These are phyloP conservation scores for Entophlyctis luteolus DNA, from an alignment of 192 early-diverging fungal genomes.

Conservation along the genomic window DNA sequence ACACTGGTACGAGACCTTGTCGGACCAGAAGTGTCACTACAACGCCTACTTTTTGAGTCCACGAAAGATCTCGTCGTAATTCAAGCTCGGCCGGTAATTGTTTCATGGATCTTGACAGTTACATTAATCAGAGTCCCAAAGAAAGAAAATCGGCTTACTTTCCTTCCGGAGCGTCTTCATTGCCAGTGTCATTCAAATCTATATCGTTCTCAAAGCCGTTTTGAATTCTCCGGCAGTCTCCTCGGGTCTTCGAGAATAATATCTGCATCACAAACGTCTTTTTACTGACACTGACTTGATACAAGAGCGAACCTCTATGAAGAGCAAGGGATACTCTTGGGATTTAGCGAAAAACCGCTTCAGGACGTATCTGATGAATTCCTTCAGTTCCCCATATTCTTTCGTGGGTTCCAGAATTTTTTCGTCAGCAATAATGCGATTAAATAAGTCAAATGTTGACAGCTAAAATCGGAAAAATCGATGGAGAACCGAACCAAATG, in stretches of 20 bases:
- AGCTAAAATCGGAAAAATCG: constrained; percentile 31
- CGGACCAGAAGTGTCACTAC: constrained; percentile 44
- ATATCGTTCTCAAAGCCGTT: constrained; percentile 35
- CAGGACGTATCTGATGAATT: constrained; percentile 52
- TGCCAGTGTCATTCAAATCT: neutral
- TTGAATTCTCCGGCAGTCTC: constrained; percentile 34
- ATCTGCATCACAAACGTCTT: constrained; percentile 15
- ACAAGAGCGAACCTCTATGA: constrained; percentile 44
- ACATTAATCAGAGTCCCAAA: too few relatives aligned
- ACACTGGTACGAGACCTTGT: constrained; percentile 31
- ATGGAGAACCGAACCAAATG: too few relatives aligned
- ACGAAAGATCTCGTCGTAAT: constrained; percentile 25
- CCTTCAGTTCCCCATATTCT: constrained; percentile 43
- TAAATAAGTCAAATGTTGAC: constrained; percentile 61
- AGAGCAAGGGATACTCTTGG: constrained; percentile 51
- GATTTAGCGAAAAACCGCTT: constrained; percentile 55
- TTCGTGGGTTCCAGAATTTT: constrained; percentile 19
- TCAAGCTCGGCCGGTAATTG: constrained; percentile 7
- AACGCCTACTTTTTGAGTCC: constrained; percentile 49
- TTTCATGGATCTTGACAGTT: too few relatives aligned
- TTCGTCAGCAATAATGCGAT: constrained; percentile 47
- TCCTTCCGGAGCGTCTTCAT: too few relatives aligned
- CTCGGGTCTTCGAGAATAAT: constrained; percentile 46
- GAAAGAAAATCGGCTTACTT: too few relatives aligned
- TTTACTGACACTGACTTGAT: neutral